phyloP scores from a whole-genome alignment of 345 rosid genomes.

The Citrus medica region DNA sequence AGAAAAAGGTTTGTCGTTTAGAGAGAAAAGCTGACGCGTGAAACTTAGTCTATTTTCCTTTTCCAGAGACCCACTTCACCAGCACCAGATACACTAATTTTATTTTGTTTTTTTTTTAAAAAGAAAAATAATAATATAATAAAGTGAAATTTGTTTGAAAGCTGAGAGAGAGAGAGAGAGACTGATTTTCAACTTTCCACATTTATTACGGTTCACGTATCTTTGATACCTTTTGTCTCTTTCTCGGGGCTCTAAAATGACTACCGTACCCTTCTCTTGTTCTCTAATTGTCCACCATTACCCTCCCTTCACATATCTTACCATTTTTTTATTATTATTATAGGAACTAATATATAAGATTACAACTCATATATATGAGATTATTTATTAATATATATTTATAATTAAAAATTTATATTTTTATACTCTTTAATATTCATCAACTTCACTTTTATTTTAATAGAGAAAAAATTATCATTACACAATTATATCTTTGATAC shows the following conservation, averaged over 20 bases:
- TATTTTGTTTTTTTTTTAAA: too few relatives aligned
- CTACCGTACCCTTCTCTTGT: conserved; percentile 5
- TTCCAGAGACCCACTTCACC: conserved; percentile 19
- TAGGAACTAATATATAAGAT: too few relatives aligned
- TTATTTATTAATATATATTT: too few relatives aligned
- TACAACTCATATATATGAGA: too few relatives aligned
- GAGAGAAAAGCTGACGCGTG: conserved; percentile 39
- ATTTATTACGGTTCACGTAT: conserved; percentile 52
- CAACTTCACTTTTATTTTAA: too few relatives aligned
- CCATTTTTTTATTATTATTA: too few relatives aligned
- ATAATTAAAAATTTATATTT: too few relatives aligned
- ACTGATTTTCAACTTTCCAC: conserved; percentile 49
- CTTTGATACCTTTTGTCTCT: conserved; percentile 15
- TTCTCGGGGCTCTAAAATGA: neutral
- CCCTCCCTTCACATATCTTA: neutral
- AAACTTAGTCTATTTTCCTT: conserved; percentile 27
- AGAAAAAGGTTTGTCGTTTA: conserved; percentile 27
- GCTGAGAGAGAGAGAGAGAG: conserved; percentile 1
- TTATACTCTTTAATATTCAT: too few relatives aligned
- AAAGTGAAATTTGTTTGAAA: neutral
- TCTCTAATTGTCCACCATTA: neutral
- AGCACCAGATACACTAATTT: too few relatives aligned
- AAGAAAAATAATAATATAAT: neutral
- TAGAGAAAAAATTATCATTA: too few relatives aligned
- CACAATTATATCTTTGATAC: conserved; percentile 30